Evolutionary conservation across 2,329 filamentous ascomycete genomes (phyloP).

Genomic region (Fusarium sp.): DNA sequence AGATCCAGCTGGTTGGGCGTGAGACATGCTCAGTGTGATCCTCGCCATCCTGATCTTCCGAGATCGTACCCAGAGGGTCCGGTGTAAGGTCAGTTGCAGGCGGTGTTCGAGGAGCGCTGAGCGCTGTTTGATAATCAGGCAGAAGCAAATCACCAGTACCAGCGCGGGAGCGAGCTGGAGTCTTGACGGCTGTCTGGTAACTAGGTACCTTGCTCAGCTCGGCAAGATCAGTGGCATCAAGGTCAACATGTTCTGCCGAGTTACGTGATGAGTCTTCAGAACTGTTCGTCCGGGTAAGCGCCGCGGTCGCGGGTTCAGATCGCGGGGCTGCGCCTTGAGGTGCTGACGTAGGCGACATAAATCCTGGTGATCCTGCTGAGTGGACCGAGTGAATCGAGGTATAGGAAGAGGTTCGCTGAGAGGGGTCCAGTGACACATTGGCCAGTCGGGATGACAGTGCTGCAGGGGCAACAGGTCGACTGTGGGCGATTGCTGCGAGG

Average conservation of each 20-base stretch:
- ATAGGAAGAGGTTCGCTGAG: slow-evolving; percentile 61
- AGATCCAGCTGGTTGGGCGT: slow-evolving; percentile 43
- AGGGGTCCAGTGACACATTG: slow-evolving; percentile 69
- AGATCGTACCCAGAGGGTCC: slow-evolving; percentile 51
- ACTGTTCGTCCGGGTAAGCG: slow-evolving; percentile 67
- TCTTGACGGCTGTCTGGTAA: slow-evolving; percentile 79
- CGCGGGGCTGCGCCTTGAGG: slow-evolving; percentile 53
- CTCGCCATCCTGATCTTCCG: slow-evolving; percentile 49
- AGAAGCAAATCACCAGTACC: slow-evolving; percentile 63
- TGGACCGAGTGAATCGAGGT: slow-evolving; percentile 59
- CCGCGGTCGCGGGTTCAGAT: slow-evolving; percentile 59
- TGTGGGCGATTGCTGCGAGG: slow-evolving; percentile 63
- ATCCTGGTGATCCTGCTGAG: slow-evolving; percentile 59
- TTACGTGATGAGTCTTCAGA: slow-evolving; percentile 64
- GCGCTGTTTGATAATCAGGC: slow-evolving; percentile 75
- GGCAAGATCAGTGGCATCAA: slow-evolving; percentile 70
- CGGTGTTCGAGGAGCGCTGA: slow-evolving; percentile 65
- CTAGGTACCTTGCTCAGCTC: slow-evolving; percentile 80
- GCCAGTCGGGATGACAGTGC: slow-evolving; percentile 76
- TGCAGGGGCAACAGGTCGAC: slow-evolving; percentile 58
- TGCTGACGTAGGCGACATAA: slow-evolving; percentile 59
- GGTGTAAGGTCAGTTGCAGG: slow-evolving; percentile 51
- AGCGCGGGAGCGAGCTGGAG: slow-evolving; percentile 67
- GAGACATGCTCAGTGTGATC: slow-evolving; percentile 43
- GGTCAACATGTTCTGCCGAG: slow-evolving; percentile 69